Evolutionary conservation across 495 filamentous ascomycete species (phyloP).

Genomic region (Astrothelium macrocarpum): DNA sequence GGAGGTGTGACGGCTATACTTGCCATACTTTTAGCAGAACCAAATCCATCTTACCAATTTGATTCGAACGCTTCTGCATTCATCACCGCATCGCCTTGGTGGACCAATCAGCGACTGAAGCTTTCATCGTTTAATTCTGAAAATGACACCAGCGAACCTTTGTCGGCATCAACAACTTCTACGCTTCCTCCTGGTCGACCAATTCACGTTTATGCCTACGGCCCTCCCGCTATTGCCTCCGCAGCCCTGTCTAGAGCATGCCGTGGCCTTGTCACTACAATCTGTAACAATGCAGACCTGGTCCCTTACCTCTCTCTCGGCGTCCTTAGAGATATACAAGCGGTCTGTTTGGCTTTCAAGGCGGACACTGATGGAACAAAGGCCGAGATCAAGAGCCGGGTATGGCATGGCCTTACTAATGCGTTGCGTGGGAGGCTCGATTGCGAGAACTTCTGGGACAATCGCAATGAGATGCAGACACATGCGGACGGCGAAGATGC

Average conservation of each 20-base stretch:
- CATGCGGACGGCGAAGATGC: slow-evolving; percentile 51
- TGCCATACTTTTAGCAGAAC: slow-evolving; percentile 63
- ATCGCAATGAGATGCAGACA: slow-evolving; percentile 31
- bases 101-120: neutral
- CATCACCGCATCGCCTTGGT: slow-evolving; percentile 36
- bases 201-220: slow-evolving; percentile 73
- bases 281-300: slow-evolving; percentile 62
- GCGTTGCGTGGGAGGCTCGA: slow-evolving; percentile 23
- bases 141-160: neutral
- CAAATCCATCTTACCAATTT: slow-evolving; percentile 26
- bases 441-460: neutral
- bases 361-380: slow-evolving; percentile 55
- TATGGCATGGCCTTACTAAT: slow-evolving; percentile 51
- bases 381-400: slow-evolving; percentile 53
- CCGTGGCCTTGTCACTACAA: slow-evolving; percentile 64
- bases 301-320: slow-evolving; percentile 68
- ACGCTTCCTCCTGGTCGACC: slow-evolving; percentile 53
- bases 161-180: neutral
- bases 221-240: slow-evolving; percentile 64
- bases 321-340: slow-evolving; percentile 65
- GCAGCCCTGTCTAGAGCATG: slow-evolving; percentile 61
- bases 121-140: neutral
- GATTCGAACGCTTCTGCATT: slow-evolving; percentile 46
- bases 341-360: slow-evolving; percentile 61
- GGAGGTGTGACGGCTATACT: slow-evolving; percentile 66